Evolutionary conservation across 2,329 filamentous ascomycete species (phyloP).

Genomic region (Blastomyces gilchristii): DNA sequence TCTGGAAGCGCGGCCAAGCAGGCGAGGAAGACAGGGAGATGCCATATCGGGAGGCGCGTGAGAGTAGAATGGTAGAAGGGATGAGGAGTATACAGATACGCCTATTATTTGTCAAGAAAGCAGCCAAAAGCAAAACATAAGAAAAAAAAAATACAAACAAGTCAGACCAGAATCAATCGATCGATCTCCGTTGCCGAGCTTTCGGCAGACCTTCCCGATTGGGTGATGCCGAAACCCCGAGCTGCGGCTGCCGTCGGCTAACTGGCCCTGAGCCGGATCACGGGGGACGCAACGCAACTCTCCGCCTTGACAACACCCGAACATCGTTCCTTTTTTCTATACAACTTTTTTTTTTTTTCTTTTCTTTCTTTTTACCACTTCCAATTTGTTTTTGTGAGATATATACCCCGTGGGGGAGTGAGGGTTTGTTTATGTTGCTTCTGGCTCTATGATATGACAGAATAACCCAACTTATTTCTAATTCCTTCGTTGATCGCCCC

Average conservation of each 20-base stretch:
- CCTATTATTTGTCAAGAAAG: no score
- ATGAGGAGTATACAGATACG: neutral
- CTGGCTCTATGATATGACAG: neutral
- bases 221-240: neutral
- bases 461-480: neutral
- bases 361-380: no score
- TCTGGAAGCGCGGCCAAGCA: slow-evolving; percentile 26
- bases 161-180: no score
- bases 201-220: neutral
- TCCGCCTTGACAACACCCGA: neutral
- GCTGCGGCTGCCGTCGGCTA: slow-evolving; percentile 6
- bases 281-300: neutral
- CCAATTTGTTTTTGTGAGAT: neutral
- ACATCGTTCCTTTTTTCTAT: neutral
- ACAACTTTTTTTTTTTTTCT: no score
- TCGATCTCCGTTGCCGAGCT: neutral
- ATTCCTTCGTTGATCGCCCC: slow-evolving; percentile 17
- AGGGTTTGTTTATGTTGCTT: neutral
- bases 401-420: neutral
- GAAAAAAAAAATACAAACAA: neutral
- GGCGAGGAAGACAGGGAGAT: slow-evolving; percentile 23
- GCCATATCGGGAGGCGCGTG: slow-evolving; percentile 22
- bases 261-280: slow-evolving; percentile 5
- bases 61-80: neutral
- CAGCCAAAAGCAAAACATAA: neutral